A percentile compares a stretch with the other conserved stretches of the same genome.
Conservation (phyloP, 768 basidiomycete genomes). For the Imleria badia region DNA sequence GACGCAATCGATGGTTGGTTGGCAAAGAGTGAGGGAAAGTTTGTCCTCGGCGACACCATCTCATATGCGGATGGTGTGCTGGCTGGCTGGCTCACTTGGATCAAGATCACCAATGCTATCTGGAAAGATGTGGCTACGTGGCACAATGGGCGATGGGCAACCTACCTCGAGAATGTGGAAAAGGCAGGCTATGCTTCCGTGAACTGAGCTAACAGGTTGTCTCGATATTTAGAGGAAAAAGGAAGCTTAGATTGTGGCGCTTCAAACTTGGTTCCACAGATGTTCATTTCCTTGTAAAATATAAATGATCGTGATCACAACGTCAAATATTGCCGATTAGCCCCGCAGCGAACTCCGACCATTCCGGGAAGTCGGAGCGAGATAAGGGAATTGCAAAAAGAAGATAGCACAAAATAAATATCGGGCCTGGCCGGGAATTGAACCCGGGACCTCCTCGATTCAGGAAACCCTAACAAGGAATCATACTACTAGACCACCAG, state of each 20-base stretch:
- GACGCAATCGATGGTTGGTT: conserved; percentile 32
- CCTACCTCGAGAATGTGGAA: conserved; percentile 31
- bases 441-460: conserved; percentile 61
- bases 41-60: conserved; percentile 35
- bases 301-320: neutral
- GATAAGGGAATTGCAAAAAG: neutral
- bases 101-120: conserved; percentile 27
- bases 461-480: conserved; percentile 55
- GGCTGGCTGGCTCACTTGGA: conserved; percentile 37
- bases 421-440: conserved; percentile 58
- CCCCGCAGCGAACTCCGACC: conserved; percentile 3
- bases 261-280: neutral
- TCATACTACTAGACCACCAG: conserved; percentile 68
- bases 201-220: neutral
- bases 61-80: conserved; percentile 38
- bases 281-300: neutral
- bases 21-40: conserved; percentile 28
- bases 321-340: neutral
- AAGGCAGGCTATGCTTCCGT: conserved; percentile 31
- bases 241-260: neutral
- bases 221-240: neutral
- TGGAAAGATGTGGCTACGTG: conserved; percentile 37
- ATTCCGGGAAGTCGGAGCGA: neutral
- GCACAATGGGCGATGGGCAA: conserved; percentile 42
- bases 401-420: neutral